Conservation (phyloP, 2,329 filamentous ascomycete species). For the Aureobasidium namibiae region DNA sequence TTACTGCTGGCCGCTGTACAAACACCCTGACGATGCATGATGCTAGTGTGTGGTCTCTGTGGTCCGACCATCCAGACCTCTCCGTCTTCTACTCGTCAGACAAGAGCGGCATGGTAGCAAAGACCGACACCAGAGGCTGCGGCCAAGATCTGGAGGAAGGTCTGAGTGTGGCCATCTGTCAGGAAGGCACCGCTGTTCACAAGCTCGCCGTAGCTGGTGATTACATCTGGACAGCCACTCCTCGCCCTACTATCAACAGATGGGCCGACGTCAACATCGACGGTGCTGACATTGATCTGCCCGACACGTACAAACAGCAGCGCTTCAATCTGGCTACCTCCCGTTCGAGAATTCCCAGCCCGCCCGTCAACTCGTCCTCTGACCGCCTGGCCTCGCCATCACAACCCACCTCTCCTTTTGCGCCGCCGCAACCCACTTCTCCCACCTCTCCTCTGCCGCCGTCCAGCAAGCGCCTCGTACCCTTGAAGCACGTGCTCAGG, state of each 20-base stretch:
- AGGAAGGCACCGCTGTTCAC: slow-evolving; percentile 79
- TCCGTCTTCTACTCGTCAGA: slow-evolving; percentile 93
- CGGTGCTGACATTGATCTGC: slow-evolving; percentile 55
- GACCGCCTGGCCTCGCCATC: slow-evolving; percentile 5
- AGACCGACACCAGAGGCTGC: slow-evolving; percentile 77
- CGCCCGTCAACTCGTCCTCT: slow-evolving; percentile 13
- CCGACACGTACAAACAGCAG: slow-evolving; percentile 35
- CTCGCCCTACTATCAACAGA: slow-evolving; percentile 83
- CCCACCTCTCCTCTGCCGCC: slow-evolving; percentile 25
- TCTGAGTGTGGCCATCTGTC: slow-evolving; percentile 78
- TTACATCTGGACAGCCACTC: slow-evolving; percentile 83
- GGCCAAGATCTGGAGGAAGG: slow-evolving; percentile 72
- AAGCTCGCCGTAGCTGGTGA: slow-evolving; percentile 57
- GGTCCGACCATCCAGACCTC: slow-evolving; percentile 76
- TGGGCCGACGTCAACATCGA: slow-evolving; percentile 82
- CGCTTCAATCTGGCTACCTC: slow-evolving; percentile 45
- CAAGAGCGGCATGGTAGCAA: slow-evolving; percentile 85
- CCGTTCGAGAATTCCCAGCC: slow-evolving; percentile 33
- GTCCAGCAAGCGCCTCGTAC: slow-evolving; percentile 55
- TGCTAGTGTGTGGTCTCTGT: slow-evolving; percentile 93
- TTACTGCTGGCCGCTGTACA: slow-evolving; percentile 91
- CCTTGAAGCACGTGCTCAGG: slow-evolving; percentile 67
- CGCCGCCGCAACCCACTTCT: slow-evolving; percentile 17
- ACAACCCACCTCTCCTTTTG: too few species aligned
- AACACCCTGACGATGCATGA: slow-evolving; percentile 99